Evolutionary conservation across 305 asterid genomes (phyloP).

Genomic region (Striga hermonthica): DNA sequence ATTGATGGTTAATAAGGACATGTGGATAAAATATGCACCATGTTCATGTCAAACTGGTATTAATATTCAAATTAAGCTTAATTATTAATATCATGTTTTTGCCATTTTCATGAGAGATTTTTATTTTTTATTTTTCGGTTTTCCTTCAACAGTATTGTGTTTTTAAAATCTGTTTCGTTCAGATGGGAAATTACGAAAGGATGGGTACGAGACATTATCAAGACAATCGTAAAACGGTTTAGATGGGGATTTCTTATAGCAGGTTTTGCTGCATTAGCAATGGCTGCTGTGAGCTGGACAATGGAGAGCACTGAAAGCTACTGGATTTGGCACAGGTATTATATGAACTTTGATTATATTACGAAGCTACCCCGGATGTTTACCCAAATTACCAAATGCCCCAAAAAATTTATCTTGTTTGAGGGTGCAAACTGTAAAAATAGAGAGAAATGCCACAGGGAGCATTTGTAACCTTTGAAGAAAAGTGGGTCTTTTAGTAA

Average conservation of each 20-base stretch:
- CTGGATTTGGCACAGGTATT: slow-evolving; percentile 99
- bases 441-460: not conserved
- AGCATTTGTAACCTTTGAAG: not conserved
- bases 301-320: slow-evolving; percentile 70
- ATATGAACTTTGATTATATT: not conserved
- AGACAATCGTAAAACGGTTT: slow-evolving; percentile 58
- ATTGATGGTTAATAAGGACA: not conserved
- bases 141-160: too few species aligned
- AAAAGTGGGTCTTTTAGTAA: not conserved
- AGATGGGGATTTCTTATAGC: slow-evolving; percentile 74
- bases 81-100: too few species aligned
- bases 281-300: slow-evolving; percentile 89
- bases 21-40: too few species aligned
- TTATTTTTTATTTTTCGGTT: too few species aligned
- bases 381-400: not conserved
- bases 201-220: slow-evolving; percentile 50
- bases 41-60: too few species aligned
- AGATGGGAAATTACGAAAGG: slow-evolving; percentile 64
- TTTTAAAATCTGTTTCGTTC: slow-evolving; percentile 29
- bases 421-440: not conserved
- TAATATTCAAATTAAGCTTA: too few species aligned
- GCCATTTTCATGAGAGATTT: too few species aligned
- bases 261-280: slow-evolving; percentile 61
- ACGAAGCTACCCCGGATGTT: not conserved
- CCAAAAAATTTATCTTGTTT: not conserved